Conservation (phyloP, 345 rosid species). For the Pistacia atlantica region DNA sequence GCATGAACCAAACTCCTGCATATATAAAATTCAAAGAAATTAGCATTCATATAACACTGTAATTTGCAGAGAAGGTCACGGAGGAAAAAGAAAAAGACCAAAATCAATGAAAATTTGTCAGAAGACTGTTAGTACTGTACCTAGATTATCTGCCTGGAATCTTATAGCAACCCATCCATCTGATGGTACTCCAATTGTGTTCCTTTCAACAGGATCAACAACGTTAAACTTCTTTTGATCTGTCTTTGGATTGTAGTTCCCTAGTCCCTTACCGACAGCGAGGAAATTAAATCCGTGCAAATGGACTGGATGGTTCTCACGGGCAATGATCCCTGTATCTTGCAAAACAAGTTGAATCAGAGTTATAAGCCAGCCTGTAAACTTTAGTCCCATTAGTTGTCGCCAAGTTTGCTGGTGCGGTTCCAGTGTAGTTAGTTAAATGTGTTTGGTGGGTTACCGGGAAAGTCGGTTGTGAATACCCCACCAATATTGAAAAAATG, state of each 20-base stretch:
- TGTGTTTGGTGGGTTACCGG: conserved; percentile 58
- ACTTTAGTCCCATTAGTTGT: conserved; percentile 67
- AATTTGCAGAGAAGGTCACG: too few relatives aligned
- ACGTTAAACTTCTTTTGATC: conserved; percentile 75
- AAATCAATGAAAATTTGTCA: not conserved
- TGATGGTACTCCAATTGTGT: conserved; percentile 89
- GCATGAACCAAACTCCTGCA: too few relatives aligned
- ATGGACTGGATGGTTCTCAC: conserved; percentile 89
- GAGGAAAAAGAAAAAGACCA: too few relatives aligned
- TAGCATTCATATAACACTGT: too few relatives aligned
- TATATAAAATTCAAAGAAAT: too few relatives aligned
- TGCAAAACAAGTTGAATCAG: conserved; percentile 86
- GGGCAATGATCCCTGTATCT: conserved; percentile 76
- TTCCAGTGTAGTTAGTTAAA: conserved; percentile 76
- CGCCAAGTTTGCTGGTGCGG: conserved; percentile 53
- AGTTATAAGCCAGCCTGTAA: conserved; percentile 63
- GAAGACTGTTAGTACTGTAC: conserved; percentile 29
- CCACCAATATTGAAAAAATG: conserved; percentile 78
- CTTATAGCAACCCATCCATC: conserved; percentile 95
- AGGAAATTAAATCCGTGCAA: conserved; percentile 91
- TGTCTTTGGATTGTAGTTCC: conserved; percentile 65
- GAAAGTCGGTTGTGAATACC: conserved; percentile 87
- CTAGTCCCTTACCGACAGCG: conserved; percentile 71
- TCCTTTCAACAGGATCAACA: conserved; percentile 94
- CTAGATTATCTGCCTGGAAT: conserved; percentile 91